These are phyloP conservation scores for Polyporus tsugae DNA, from an alignment of 1,284 basidiomycete species.

Conservation along the genomic window DNA sequence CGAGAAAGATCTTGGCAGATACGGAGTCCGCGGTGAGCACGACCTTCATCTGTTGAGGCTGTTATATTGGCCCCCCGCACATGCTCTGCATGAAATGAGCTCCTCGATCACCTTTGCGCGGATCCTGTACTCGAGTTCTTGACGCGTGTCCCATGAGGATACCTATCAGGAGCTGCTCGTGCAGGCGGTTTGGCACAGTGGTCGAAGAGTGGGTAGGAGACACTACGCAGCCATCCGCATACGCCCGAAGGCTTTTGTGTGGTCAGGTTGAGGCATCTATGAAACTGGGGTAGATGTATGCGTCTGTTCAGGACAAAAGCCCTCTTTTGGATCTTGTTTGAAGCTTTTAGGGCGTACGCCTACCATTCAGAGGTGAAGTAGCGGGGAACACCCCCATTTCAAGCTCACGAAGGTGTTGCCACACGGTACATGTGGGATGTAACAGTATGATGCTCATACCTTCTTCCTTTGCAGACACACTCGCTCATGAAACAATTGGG, in stretches of 20 bases:
- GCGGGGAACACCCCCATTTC: not conserved
- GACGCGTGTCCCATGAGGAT: no score
- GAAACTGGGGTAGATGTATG: not conserved
- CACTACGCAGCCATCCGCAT: no score
- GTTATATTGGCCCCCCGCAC: not conserved
- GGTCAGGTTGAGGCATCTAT: not conserved
- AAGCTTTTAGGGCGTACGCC: no score
- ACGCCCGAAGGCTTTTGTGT: no score
- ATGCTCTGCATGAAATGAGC: not conserved
- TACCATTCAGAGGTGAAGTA: no score
- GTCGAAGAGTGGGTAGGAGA: no score
- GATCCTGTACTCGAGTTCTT: not conserved
- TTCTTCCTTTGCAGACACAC: constrained; percentile 53
- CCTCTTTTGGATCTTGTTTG: no score
- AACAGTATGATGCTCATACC: not conserved
- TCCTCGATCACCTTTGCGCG: not conserved
- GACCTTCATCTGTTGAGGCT: not conserved
- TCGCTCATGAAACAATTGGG: constrained; percentile 70
- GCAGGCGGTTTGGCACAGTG: no score
- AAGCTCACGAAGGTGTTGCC: not conserved
- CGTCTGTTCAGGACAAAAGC: not conserved
- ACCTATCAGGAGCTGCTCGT: not conserved
- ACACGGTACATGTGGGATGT: not conserved
- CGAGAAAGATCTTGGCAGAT: constrained; percentile 71
- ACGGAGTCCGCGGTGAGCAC: constrained; percentile 75